Percentiles rank a stretch among this genome's conserved stretches.
phyloP scores from a whole-genome alignment of 2,329 filamentous ascomycete genomes.

The Boeremia lycopersici region DNA sequence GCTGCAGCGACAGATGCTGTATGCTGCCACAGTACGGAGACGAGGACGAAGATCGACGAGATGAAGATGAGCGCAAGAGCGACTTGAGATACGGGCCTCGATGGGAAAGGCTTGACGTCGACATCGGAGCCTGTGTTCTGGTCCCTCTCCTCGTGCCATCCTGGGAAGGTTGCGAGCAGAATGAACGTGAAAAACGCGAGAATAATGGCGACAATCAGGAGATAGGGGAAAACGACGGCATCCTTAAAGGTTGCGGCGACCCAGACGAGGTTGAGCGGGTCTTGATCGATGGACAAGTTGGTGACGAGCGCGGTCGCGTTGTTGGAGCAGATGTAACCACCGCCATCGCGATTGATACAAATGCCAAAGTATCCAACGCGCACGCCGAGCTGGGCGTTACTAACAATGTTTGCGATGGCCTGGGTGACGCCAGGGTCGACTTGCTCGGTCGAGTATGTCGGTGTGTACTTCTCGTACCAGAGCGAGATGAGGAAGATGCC shows the following conservation, averaged over 20 bases:
- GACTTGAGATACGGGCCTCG: conserved; percentile 87
- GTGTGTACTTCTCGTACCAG: conserved; percentile 88
- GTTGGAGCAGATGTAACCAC: conserved; percentile 93
- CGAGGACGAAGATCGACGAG: conserved; percentile 68
- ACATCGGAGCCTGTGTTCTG: conserved; percentile 76
- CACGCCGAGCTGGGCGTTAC: conserved; percentile 80
- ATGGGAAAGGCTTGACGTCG: conserved; percentile 93
- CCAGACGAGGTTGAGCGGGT: conserved; percentile 97
- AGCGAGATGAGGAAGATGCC: conserved; percentile 98
- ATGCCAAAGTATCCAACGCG: conserved; percentile 98
- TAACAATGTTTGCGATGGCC: conserved; percentile 89
- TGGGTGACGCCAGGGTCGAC: conserved; percentile 86
- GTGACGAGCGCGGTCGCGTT: conserved; percentile 93
- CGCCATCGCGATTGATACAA: conserved; percentile 89
- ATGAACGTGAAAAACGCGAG: conserved; percentile 96
- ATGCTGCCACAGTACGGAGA: conserved; percentile 83
- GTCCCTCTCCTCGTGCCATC: conserved; percentile 93
- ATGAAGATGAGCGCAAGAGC: conserved; percentile 90
- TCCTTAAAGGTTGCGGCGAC: conserved; percentile 97
- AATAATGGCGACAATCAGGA: conserved; percentile 98
- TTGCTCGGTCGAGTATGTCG: conserved; percentile 81
- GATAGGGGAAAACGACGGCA: conserved; percentile 96
- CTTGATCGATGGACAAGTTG: conserved; percentile 86
- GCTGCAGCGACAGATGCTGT: conserved; percentile 95
- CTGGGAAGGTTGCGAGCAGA: conserved; percentile 93